phyloP scores from a whole-genome alignment of 108 stramenopile species.

The Fistulifera pelliculosa region DNA sequence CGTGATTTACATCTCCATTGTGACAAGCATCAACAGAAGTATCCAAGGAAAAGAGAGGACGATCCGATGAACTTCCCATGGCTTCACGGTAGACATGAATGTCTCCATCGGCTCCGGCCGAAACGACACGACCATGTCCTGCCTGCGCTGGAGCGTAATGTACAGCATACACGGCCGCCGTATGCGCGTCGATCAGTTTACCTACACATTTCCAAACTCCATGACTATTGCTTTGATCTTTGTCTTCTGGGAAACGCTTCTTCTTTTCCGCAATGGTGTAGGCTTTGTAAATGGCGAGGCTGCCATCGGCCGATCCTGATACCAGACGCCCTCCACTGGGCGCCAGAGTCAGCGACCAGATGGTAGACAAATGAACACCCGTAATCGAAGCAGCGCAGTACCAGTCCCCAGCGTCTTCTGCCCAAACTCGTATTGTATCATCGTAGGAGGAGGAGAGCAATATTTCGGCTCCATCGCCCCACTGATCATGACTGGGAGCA shows the following conservation, averaged over 20 bases:
- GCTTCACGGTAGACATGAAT: conserved; percentile 77
- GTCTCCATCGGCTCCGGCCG: conserved; percentile 78
- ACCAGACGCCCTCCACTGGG: conserved; percentile 73
- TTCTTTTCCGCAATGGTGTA: conserved; percentile 51
- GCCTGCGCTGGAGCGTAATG: conserved; percentile 73
- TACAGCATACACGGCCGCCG: conserved; percentile 51
- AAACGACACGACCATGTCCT: conserved; percentile 70
- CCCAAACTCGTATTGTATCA: conserved; percentile 90
- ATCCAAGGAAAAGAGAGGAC: conserved; percentile 58
- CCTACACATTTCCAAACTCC: conserved; percentile 75
- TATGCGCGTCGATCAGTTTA: conserved; percentile 53
- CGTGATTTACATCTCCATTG: conserved; percentile 94
- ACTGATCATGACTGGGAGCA: conserved; percentile 66
- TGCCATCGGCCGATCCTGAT: conserved; percentile 64
- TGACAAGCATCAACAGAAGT: conserved; percentile 17
- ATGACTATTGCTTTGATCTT: conserved; percentile 13
- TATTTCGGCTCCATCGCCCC: conserved; percentile 80
- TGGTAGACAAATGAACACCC: conserved; percentile 64
- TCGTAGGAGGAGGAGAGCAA: conserved; percentile 86
- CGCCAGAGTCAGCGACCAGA: conserved; percentile 82
- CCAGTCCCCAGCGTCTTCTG: conserved; percentile 95
- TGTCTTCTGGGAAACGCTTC: conserved; percentile 13
- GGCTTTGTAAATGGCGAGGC: conserved; percentile 63
- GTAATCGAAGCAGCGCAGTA: conserved; percentile 73
- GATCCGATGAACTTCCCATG: conserved; percentile 34